phyloP scores from a whole-genome alignment of 148 eudicot genomes.

The Vaccinium macrocarpon region DNA sequence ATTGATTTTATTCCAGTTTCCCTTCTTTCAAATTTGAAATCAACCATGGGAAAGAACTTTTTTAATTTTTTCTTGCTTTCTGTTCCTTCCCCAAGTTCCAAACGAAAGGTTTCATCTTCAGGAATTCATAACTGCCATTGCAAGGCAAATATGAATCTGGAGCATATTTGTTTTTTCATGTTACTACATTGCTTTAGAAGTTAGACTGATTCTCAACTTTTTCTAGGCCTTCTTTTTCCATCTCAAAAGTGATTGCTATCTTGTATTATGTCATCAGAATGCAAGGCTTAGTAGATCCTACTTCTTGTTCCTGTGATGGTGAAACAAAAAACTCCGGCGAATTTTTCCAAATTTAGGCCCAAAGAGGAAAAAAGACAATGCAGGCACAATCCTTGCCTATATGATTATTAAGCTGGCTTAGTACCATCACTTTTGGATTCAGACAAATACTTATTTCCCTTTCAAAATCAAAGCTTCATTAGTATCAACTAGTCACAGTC shows the following conservation, averaged over 20 bases:
- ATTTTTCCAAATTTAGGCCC: neutral
- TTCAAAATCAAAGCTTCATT: too few relatives aligned
- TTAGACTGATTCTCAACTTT: neutral
- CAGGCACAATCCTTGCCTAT: neutral
- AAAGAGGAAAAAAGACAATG: neutral
- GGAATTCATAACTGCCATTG: neutral
- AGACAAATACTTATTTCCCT: too few relatives aligned
- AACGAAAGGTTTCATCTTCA: too few relatives aligned
- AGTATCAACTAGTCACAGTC: too few relatives aligned
- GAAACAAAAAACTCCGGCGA: neutral
- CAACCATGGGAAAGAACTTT: too few relatives aligned
- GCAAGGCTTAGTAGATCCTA: neutral
- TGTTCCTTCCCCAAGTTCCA: too few relatives aligned
- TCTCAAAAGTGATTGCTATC: neutral
- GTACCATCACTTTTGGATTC: neutral
- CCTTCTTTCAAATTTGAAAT: too few relatives aligned
- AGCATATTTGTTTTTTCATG: neutral
- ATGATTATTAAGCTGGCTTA: neutral
- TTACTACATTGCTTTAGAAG: neutral
- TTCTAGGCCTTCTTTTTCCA: neutral
- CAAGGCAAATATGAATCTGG: too few relatives aligned
- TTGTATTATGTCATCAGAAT: neutral
- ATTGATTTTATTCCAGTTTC: too few relatives aligned
- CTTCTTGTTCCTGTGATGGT: neutral
- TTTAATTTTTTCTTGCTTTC: too few relatives aligned